Evolutionary conservation across 2,329 filamentous ascomycete genomes (phyloP).

Genomic region (Botrytis byssoidea): DNA sequence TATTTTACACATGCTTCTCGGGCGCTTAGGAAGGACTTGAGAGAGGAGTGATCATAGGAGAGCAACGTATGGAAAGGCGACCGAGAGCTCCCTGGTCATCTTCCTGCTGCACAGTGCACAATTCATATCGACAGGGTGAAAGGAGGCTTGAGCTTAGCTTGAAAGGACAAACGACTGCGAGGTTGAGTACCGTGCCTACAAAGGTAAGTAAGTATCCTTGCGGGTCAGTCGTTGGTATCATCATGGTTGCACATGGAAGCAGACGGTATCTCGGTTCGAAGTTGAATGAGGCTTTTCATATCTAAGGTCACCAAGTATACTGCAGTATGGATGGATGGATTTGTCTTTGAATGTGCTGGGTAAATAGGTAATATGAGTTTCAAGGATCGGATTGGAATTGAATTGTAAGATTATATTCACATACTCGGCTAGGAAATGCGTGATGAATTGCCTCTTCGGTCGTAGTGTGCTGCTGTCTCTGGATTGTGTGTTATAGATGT

Average conservation of each 20-base stretch:
- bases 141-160: not conserved
- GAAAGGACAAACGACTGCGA: slow-evolving; percentile 7
- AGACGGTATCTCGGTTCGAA: not conserved
- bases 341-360: not conserved
- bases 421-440: not conserved
- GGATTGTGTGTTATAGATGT: not conserved
- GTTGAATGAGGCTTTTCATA: slow-evolving; percentile 14
- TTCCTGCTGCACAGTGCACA: slow-evolving; percentile 6
- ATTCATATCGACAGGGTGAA: slow-evolving; percentile 11
- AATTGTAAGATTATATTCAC: not conserved
- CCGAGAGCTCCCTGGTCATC: slow-evolving; percentile 2
- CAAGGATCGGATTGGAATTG: not conserved
- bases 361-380: not conserved
- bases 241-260: slow-evolving; percentile 1
- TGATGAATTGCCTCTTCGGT: not conserved
- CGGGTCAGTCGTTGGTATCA: not conserved
- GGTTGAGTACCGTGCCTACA: not conserved
- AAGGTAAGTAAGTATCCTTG: slow-evolving; percentile 7
- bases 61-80: slow-evolving; percentile 11
- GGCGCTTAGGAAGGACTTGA: slow-evolving; percentile 15
- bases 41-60: not conserved
- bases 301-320: not conserved
- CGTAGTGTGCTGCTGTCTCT: not conserved
- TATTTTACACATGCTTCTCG: slow-evolving; percentile 9
- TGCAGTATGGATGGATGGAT: slow-evolving; percentile 9